A percentile compares a stretch with the other conserved stretches of the same genome.
phyloP scores from a whole-genome alignment of 2,329 filamentous ascomycete genomes.

The Myriosclerotinia duriaeana region DNA sequence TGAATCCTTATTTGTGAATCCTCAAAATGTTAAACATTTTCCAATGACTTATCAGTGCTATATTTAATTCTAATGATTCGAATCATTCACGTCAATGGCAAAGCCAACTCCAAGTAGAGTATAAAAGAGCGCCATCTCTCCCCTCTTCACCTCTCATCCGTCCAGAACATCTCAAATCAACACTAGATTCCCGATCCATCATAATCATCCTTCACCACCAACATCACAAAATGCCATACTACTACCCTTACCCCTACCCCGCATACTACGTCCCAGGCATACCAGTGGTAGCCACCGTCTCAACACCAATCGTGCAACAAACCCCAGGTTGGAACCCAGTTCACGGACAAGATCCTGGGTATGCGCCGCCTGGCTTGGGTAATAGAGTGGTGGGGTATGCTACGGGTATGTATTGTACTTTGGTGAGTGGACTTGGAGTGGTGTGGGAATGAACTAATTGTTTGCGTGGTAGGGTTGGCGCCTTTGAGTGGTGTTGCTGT shows the following conservation, averaged over 20 bases:
- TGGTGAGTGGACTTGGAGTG: not conserved
- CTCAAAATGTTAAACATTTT: not conserved
- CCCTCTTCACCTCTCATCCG: not conserved
- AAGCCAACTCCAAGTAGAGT: not conserved
- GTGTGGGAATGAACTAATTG: not conserved
- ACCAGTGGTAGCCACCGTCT: not conserved
- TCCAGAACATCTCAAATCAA: not conserved
- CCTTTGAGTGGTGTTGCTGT: not conserved
- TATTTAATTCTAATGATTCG: too few relatives aligned
- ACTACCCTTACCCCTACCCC: not conserved
- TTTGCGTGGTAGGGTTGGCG: not conserved
- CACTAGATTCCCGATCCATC: not conserved
- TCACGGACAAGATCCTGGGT: not conserved
- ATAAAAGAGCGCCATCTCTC: not conserved
- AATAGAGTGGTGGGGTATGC: not conserved
- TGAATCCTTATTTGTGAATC: not conserved
- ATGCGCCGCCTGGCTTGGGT: not conserved
- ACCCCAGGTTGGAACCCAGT: not conserved
- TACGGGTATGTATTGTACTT: conserved; percentile 5
- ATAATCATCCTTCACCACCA: not conserved
- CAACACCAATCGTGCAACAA: not conserved
- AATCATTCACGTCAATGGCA: too few relatives aligned
- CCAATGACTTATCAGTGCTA: too few relatives aligned
- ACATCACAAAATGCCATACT: conserved; percentile 1
- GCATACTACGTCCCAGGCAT: not conserved